phyloP scores from a whole-genome alignment of 2,329 filamentous ascomycete species.

The Botrytis pseudocinerea region DNA sequence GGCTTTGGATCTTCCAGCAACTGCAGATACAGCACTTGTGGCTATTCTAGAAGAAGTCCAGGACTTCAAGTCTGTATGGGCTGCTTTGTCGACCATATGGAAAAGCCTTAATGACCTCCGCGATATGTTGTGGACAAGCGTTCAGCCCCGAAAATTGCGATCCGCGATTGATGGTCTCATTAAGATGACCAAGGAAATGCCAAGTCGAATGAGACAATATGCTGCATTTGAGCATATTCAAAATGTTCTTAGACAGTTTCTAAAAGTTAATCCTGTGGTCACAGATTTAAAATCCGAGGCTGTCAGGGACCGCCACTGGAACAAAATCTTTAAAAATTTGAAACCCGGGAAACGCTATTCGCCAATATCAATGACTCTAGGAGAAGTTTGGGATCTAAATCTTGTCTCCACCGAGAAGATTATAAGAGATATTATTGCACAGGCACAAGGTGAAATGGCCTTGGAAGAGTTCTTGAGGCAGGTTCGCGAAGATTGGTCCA shows the following conservation, averaged over 20 bases:
- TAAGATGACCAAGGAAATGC: slow-evolving; percentile 99
- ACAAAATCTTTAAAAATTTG: slow-evolving; percentile 94
- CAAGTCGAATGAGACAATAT: slow-evolving; percentile 97
- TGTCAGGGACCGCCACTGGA: slow-evolving; percentile 94
- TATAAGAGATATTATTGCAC: slow-evolving; percentile 89
- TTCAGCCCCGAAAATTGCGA: slow-evolving; percentile 91
- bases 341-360: slow-evolving; percentile 93
- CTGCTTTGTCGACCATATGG: slow-evolving; percentile 93
- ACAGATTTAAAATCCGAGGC: slow-evolving; percentile 94
- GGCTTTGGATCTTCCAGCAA: slow-evolving; percentile 83
- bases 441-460: slow-evolving; percentile 97
- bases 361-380: slow-evolving; percentile 90
- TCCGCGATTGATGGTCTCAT: slow-evolving; percentile 86
- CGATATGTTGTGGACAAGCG: slow-evolving; percentile 90
- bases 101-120: slow-evolving; percentile 90
- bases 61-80: slow-evolving; percentile 99
- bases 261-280: slow-evolving; percentile 88
- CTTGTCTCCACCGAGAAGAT: slow-evolving; percentile 82
- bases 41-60: slow-evolving; percentile 92
- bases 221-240: slow-evolving; percentile 99
- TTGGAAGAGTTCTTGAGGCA: slow-evolving; percentile 96
- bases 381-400: slow-evolving; percentile 97
- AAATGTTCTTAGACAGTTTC: slow-evolving; percentile 78
- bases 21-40: slow-evolving; percentile 76
- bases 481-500: slow-evolving; percentile 95